phyloP scores from a whole-genome alignment of 805 yeast genomes.

The Starmerella apis region DNA sequence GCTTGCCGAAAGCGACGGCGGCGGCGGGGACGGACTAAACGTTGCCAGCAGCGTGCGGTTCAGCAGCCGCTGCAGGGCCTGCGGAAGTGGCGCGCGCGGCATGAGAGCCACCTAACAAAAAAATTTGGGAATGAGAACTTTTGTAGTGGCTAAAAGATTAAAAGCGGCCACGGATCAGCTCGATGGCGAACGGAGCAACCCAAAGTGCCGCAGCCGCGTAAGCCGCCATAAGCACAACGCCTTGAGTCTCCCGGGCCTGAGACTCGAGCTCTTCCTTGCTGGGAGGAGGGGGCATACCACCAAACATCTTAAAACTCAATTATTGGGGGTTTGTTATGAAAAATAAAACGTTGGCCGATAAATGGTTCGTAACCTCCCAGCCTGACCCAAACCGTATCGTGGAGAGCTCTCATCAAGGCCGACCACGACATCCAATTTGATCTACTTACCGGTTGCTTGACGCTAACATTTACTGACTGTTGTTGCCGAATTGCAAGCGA shows the following conservation, averaged over 20 bases:
- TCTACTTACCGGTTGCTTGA: no score
- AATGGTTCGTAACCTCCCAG: no score
- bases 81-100: conserved; percentile 1
- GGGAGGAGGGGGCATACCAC: conserved; percentile 34
- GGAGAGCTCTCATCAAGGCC: no score
- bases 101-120: not conserved
- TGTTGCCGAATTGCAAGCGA: not conserved
- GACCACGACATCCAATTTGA: no score
- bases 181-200: conserved; percentile 35
- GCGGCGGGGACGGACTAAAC: conserved; percentile 24
- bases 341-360: no score
- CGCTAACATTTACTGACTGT: no score
- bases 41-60: conserved; percentile 21
- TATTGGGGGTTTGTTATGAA: conserved; percentile 6
- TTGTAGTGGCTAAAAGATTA: conserved; percentile 15
- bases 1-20: conserved; percentile 20
- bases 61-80: conserved; percentile 16
- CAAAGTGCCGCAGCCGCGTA: conserved; percentile 34
- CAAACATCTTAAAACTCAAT: conserved; percentile 28
- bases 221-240: conserved; percentile 29
- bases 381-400: not conserved
- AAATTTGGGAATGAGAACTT: not conserved
- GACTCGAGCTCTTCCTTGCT: conserved; percentile 33
- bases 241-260: conserved; percentile 28
- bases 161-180: conserved; percentile 33